phyloP scores from a whole-genome alignment of 305 asterid genomes.

The Andrographis paniculata region DNA sequence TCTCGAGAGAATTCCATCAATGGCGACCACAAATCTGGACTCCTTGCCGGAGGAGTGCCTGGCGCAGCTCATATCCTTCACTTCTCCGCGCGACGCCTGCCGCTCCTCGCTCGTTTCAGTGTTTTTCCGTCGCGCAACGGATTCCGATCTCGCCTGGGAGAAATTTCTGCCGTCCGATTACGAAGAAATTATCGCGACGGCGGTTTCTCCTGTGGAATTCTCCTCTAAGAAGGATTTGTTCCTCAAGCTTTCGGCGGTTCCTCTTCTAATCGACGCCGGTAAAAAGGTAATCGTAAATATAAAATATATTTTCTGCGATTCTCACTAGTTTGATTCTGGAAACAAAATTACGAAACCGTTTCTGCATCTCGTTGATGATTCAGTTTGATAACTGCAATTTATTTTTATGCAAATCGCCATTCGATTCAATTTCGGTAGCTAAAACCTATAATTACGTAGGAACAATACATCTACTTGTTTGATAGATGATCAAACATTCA shows the following conservation, averaged over 20 bases:
- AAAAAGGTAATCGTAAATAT: slow-evolving; percentile 29
- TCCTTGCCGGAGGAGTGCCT: slow-evolving; percentile 55
- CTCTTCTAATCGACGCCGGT: slow-evolving; percentile 57
- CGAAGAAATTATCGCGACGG: slow-evolving; percentile 26
- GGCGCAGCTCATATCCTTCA: slow-evolving; percentile 31
- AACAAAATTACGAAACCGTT: too few relatives aligned
- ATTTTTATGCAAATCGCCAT: too few relatives aligned
- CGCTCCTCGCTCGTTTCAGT: slow-evolving; percentile 25
- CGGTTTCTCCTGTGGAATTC: slow-evolving; percentile 30
- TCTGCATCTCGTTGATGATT: too few relatives aligned
- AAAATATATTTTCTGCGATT: background rate
- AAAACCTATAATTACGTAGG: too few relatives aligned
- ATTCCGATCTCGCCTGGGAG: slow-evolving; percentile 52
- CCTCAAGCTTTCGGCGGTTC: slow-evolving; percentile 32
- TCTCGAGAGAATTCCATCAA: too few relatives aligned
- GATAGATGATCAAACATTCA: too few relatives aligned
- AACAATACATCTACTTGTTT: too few relatives aligned
- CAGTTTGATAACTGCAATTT: too few relatives aligned
- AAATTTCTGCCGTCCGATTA: slow-evolving; percentile 47
- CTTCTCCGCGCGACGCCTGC: slow-evolving; percentile 48
- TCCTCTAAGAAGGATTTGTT: slow-evolving; percentile 55
- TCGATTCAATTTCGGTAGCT: too few relatives aligned
- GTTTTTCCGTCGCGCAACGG: slow-evolving; percentile 29
- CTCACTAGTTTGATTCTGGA: too few relatives aligned
- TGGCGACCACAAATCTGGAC: slow-evolving; percentile 19